phyloP scores from a whole-genome alignment of 2,329 filamentous ascomycete genomes.

The Paraphaeosphaeria sporulosa region DNA sequence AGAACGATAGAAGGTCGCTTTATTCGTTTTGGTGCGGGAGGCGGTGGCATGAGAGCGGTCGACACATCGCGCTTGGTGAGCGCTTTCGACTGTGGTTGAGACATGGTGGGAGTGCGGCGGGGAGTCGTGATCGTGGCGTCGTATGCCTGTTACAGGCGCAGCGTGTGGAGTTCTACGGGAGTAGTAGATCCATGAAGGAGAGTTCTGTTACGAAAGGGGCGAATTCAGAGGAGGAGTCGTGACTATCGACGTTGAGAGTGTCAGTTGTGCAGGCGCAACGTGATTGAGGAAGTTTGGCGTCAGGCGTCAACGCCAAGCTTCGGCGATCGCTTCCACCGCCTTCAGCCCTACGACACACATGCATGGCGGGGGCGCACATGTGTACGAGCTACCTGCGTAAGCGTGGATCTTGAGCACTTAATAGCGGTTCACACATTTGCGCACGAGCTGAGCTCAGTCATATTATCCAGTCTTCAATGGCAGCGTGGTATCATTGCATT shows the following conservation, averaged over 20 bases:
- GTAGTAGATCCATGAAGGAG: not conserved
- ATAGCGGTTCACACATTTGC: not conserved
- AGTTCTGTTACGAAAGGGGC: too few species aligned
- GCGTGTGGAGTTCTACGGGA: not conserved
- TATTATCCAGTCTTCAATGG: not conserved
- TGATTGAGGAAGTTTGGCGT: not conserved
- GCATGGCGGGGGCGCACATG: constrained; percentile 11
- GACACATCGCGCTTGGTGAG: constrained; percentile 73
- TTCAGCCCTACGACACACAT: constrained; percentile 37
- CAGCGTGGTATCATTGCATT: constrained; percentile 35
- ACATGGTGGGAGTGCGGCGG: constrained; percentile 26
- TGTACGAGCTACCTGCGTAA: not conserved
- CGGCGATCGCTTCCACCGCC: constrained; percentile 36
- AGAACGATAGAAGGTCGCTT: constrained; percentile 88
- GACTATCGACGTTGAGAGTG: not conserved
- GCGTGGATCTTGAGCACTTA: not conserved
- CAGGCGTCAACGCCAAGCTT: constrained; percentile 20
- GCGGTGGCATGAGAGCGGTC: constrained; percentile 83
- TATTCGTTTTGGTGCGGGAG: constrained; percentile 84
- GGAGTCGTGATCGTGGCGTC: constrained; percentile 5
- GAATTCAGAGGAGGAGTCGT: not conserved
- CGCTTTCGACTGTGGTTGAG: constrained; percentile 58
- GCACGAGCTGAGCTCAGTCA: not conserved
- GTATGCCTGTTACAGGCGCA: constrained; percentile 6
- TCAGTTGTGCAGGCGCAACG: not conserved